phyloP scores from a whole-genome alignment of 371 early-diverging fungal genomes.

The Rhizopus microsporus region DNA sequence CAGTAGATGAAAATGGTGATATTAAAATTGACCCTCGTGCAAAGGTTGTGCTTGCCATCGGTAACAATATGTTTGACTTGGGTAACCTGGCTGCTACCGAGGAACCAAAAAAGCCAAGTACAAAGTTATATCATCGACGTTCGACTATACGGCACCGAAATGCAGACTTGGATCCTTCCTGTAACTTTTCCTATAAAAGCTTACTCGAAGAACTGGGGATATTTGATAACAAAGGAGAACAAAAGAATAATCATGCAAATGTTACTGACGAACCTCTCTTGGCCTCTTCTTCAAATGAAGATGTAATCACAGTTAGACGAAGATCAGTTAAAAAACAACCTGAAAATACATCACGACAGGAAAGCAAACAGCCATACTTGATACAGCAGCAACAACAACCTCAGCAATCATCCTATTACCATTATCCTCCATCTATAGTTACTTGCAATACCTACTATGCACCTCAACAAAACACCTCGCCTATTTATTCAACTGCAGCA shows the following conservation, averaged over 20 bases:
- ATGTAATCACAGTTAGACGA: background rate
- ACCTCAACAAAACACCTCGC: background rate
- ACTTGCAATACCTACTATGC: conserved; percentile 6
- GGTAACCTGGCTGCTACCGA: conserved; percentile 28
- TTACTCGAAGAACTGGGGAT: conserved; percentile 32
- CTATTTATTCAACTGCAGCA: too few species aligned
- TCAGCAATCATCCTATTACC: background rate
- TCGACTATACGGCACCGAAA: conserved; percentile 12
- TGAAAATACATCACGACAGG: conserved; percentile 11
- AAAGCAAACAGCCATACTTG: conserved; percentile 8
- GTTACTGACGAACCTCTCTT: background rate
- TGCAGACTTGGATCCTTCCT: conserved; percentile 20
- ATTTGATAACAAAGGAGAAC: conserved; percentile 7
- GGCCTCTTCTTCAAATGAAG: background rate
- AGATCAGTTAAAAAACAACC: conserved; percentile 1
- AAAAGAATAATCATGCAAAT: background rate
- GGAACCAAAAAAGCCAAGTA: background rate
- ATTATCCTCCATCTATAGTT: background rate
- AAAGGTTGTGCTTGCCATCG: conserved; percentile 55
- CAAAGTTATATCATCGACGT: background rate
- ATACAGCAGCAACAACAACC: conserved; percentile 1
- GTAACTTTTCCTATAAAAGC: conserved; percentile 28
- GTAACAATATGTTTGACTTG: conserved; percentile 56
- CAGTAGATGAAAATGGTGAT: conserved; percentile 22
- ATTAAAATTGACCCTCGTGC: conserved; percentile 46